Evolutionary conservation across 257 asterid species (phyloP), one percentile per base, ranked within the genome.

Genomic region (Lantana camara): DNA sequence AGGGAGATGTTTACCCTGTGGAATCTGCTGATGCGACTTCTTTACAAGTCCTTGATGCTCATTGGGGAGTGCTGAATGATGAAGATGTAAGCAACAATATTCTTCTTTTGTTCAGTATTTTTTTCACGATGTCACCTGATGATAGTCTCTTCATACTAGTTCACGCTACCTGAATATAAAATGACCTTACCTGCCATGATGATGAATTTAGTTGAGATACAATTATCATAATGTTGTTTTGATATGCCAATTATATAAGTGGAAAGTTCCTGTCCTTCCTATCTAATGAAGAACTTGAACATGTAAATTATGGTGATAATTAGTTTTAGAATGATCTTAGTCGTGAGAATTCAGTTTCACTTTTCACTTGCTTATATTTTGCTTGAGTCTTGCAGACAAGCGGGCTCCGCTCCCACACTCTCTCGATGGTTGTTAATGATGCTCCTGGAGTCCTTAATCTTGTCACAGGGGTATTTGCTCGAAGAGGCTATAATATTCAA

Each of bases 1-100:
- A 92, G 97, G 98, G 98, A 80, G 97, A 92, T 72, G 98, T 93
- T 76, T 93, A 93, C 77, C 98, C 98, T 6, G 85, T 93, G 67
- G 98, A 89, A 77, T 65, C 82, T 14, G 68, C 71, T 47, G 89
- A 82, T 59, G 85, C 70, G 60, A 53, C 69, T 72, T 63, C 80
- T 55, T 23, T 87, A 65, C 95, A 86, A 83, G 91, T 93, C 75
- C 98, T 93, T 54, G 98, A 93, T 85, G 98, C 97, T 75, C 97
- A 93, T 69, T 93, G 98, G 98, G 98, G 98, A 72, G 85, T 90
- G 73, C 87, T 93, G 74, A 75, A 80, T 75, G 98, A 87, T 57
- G 96, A 89, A 4, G 96, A 90, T 78, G 98, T 93, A 82, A 85
- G 95, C 30, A 53, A 55, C 72, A 22, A 56, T 49, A 8, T 60